These are phyloP conservation scores for Phaeosphaeriaceae sp. DNA, from an alignment of 2,329 filamentous ascomycete genomes.

Conservation along the genomic window DNA sequence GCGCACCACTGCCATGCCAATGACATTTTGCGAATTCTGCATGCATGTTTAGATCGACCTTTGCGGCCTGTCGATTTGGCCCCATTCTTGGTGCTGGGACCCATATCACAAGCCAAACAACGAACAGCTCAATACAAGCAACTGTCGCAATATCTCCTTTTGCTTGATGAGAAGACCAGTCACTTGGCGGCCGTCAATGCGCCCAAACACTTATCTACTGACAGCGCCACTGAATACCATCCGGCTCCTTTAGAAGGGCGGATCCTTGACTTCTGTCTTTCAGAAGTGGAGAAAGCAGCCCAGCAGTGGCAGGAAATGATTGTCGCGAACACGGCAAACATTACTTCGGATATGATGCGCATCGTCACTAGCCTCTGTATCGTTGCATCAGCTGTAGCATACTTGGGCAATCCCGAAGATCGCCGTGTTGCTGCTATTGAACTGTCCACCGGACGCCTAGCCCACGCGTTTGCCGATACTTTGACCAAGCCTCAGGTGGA, in stretches of 20 bases:
- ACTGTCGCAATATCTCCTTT: slow-evolving; percentile 60
- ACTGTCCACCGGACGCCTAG: slow-evolving; percentile 27
- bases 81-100: slow-evolving; percentile 47
- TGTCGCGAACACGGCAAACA: slow-evolving; percentile 52
- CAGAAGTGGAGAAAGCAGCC: slow-evolving; percentile 54
- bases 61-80: slow-evolving; percentile 28
- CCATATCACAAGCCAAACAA: slow-evolving; percentile 54
- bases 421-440: slow-evolving; percentile 31
- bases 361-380: slow-evolving; percentile 59
- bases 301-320: slow-evolving; percentile 54
- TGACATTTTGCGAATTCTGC: slow-evolving; percentile 73
- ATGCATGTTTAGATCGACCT: slow-evolving; percentile 68
- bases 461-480: slow-evolving; percentile 41
- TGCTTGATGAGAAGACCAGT: slow-evolving; percentile 25
- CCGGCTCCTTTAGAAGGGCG: slow-evolving; percentile 30
- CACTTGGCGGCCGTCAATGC: slow-evolving; percentile 7
- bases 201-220: slow-evolving; percentile 4
- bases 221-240: slow-evolving; percentile 22
- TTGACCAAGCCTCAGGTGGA: slow-evolving; percentile 48
- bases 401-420: slow-evolving; percentile 24
- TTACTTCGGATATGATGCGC: slow-evolving; percentile 59
- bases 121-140: slow-evolving; percentile 48
- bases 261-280: slow-evolving; percentile 55
- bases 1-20: slow-evolving; percentile 68
- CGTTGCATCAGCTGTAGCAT: slow-evolving; percentile 44